Evolutionary conservation across 257 asterid species (phyloP).

Genomic region (Capsicum rhomboideum): DNA sequence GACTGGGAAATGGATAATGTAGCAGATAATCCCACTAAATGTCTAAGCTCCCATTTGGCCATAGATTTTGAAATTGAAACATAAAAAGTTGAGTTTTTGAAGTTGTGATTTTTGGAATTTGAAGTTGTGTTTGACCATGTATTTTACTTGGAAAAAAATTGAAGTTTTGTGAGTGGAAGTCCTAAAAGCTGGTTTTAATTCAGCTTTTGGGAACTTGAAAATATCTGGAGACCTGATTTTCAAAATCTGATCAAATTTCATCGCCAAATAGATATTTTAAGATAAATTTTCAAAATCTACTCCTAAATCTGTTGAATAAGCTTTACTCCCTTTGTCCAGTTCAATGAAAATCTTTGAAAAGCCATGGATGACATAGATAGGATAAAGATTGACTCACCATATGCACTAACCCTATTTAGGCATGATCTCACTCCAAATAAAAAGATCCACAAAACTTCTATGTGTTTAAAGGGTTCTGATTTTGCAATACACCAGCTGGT

Average conservation of each 20-base stretch:
- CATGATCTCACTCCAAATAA: neutral
- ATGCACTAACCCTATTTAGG: neutral
- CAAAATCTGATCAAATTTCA: too few species aligned
- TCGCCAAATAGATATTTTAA: too few species aligned
- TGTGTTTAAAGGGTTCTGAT: neutral
- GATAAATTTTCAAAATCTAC: too few species aligned
- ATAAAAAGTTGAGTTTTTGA: too few species aligned
- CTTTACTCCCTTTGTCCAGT: neutral
- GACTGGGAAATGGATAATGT: neutral
- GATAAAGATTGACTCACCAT: neutral
- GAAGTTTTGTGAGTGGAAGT: too few species aligned
- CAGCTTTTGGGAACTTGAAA: too few species aligned
- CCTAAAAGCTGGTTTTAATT: too few species aligned
- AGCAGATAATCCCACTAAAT: neutral
- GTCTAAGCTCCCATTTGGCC: neutral
- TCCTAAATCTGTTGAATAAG: neutral
- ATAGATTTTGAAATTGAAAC: too few species aligned
- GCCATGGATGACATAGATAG: neutral
- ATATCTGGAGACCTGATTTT: too few species aligned
- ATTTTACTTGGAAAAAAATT: too few species aligned
- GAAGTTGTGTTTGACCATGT: too few species aligned
- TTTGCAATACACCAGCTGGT: neutral
- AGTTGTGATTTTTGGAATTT: too few species aligned
- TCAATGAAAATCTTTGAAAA: neutral
- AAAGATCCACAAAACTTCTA: neutral